phyloP scores from a whole-genome alignment of 2,329 filamentous ascomycete genomes.

The Westerdykella sp. region DNA sequence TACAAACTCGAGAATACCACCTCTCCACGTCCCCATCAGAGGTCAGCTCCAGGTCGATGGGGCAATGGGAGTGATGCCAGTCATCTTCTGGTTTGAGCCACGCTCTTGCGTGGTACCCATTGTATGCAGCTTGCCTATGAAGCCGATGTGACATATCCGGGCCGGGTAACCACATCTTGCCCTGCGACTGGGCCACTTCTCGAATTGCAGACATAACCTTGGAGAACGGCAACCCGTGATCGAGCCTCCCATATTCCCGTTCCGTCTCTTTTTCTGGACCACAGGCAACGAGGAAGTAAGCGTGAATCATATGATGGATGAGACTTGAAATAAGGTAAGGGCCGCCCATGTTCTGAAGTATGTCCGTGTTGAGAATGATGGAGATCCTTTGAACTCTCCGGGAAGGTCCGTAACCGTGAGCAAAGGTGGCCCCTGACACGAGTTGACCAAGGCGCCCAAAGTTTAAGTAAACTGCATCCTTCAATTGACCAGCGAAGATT shows the following conservation, averaged over 20 bases:
- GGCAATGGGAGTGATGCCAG: slow-evolving; percentile 25
- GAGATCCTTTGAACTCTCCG: slow-evolving; percentile 29
- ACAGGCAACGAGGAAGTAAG: slow-evolving; percentile 41
- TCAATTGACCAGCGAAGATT: slow-evolving; percentile 36
- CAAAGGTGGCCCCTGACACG: slow-evolving; percentile 34
- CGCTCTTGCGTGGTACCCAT: slow-evolving; percentile 8
- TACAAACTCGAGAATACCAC: slow-evolving; percentile 30
- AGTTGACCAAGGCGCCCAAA: slow-evolving; percentile 19
- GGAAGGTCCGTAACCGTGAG: slow-evolving; percentile 23
- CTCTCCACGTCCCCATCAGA: slow-evolving; percentile 21
- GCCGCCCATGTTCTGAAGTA: slow-evolving; percentile 19
- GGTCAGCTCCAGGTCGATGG: slow-evolving; percentile 10
- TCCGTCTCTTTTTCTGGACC: slow-evolving; percentile 30
- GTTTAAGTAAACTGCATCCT: slow-evolving; percentile 33
- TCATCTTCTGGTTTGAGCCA: slow-evolving; percentile 6
- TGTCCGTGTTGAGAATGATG: slow-evolving; percentile 27
- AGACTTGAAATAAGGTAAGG: slow-evolving; percentile 25
- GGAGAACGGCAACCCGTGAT: slow-evolving; percentile 37
- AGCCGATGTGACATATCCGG: slow-evolving; percentile 2
- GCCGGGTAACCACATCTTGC: slow-evolving; percentile 17
- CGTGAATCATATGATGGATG: slow-evolving; percentile 44
- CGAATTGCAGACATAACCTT: slow-evolving; percentile 36
- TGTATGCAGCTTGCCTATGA: slow-evolving; percentile 1
- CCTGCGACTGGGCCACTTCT: slow-evolving; percentile 23
- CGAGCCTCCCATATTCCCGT: slow-evolving; percentile 31